Percentiles rank a stretch among this genome's conserved stretches.
Evolutionary conservation across 2,329 filamentous ascomycete species (phyloP).

Genomic region (Penicillium aurantiogriseum): DNA sequence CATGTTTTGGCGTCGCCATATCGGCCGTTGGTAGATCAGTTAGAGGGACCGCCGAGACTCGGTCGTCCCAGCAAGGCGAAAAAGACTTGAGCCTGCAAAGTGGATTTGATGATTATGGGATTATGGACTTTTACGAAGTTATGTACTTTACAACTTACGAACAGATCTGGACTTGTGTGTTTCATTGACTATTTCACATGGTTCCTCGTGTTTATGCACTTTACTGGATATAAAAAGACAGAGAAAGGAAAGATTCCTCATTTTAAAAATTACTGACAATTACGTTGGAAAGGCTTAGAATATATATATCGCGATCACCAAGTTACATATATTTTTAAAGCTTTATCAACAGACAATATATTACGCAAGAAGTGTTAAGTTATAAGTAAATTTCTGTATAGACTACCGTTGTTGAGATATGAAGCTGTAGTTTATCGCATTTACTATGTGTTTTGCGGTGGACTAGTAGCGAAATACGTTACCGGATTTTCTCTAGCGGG

Average conservation of each 20-base stretch:
- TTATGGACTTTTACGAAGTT: slow-evolving; percentile 19
- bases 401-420: no score
- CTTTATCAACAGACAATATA: no score
- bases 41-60: slow-evolving; percentile 39
- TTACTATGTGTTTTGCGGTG: no score
- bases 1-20: slow-evolving; percentile 59
- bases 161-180: neutral
- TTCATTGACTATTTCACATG: neutral
- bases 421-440: no score
- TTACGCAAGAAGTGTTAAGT: no score
- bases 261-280: no score
- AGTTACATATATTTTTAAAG: no score
- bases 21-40: slow-evolving; percentile 56
- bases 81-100: slow-evolving; percentile 27
- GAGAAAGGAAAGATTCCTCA: neutral
- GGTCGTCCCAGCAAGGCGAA: slow-evolving; percentile 35
- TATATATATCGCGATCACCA: no score
- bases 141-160: slow-evolving; percentile 18
- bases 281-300: no score
- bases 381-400: no score
- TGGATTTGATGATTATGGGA: slow-evolving; percentile 12
- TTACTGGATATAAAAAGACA: neutral
- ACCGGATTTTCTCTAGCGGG: no score
- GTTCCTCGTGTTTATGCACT: neutral
- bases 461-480: no score